Evolutionary conservation across 2,329 filamentous ascomycete genomes (phyloP), one percentile per base, ranked within the genome.

Genomic region (Pseudogymnoascus sp.): DNA sequence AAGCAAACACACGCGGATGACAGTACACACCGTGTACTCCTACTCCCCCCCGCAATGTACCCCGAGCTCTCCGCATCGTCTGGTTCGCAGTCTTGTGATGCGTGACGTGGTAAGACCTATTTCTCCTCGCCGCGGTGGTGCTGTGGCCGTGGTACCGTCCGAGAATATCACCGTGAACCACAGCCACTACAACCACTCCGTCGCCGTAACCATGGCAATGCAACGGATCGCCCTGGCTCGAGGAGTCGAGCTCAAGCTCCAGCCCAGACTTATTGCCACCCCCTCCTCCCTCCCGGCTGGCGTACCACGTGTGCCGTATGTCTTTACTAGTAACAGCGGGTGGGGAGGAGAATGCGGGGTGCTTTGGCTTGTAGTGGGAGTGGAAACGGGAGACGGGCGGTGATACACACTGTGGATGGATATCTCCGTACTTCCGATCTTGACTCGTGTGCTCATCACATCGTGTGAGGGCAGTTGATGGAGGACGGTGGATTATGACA

Each of bases 31-130:
- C 11, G 23, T 56, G 50, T 56, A 34, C 50, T 10, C 46, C 46
- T 16, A 28, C 23, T 23, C 23, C 11, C 11, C 46, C 28, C 12
- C 21, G 11, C 16, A 5, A 56, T 56, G n/a, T 34, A 56, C 28
- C 50, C 50, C 50, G 28, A 18, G 50, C 28, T 56, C 50, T 34
- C 28, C n/a, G 50, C 50, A 8, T 18, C 16, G n/a, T 34, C 18
- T 34, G 50, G 50, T 18, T 34, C n/a, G 28, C n/a, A 34, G 50
- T 56, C 50, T 56, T 56, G 50, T 56, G 50, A 56, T 56, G 50
- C 28, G 50, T 56, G 50, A 56, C 50, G 50, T 56, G 50, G 25
- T 56, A 21, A 2, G 16, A 34, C 28, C 7, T 18, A 7, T 18
- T 31, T 56, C n/a, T 21, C 28, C 2, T 34, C 11, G 28, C 28